Conservation (phyloP, 345 rosid genomes). For the Eucalyptus tenuipes region DNA sequence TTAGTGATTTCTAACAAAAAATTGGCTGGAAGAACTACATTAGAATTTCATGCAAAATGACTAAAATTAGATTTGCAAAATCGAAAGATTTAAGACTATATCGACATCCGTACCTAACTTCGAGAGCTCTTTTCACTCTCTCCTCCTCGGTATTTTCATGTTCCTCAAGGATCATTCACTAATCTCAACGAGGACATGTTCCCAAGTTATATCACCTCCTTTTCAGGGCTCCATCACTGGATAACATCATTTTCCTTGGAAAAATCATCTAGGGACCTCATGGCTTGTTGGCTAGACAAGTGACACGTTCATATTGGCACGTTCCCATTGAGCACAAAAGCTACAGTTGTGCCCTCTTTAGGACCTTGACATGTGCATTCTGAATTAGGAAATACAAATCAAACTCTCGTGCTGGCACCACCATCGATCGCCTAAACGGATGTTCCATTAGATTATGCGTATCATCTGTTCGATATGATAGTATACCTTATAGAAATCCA, state of each 20-base stretch:
- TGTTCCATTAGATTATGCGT: not conserved
- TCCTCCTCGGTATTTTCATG: not conserved
- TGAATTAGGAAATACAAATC: not conserved
- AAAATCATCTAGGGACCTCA: not conserved
- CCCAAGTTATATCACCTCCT: not conserved
- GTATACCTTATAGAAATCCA: not conserved
- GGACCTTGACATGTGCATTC: not conserved
- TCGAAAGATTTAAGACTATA: not conserved
- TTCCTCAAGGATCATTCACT: not conserved
- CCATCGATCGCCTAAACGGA: not conserved
- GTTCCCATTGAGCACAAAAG: not conserved
- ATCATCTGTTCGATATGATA: not conserved
- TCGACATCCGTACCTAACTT: not conserved
- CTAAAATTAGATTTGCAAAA: not conserved
- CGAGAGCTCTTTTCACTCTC: not conserved
- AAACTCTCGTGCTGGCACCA: not conserved
- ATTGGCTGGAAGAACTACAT: fast-evolving
- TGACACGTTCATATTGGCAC: not conserved
- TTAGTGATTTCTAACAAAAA: not conserved
- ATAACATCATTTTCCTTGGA: not conserved
- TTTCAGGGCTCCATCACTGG: not conserved
- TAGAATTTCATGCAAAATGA: not conserved
- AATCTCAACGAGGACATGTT: not conserved
- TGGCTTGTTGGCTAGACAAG: not conserved
- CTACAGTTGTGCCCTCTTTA: not conserved